A percentile compares a stretch with the other conserved stretches of the same genome.
These are phyloP conservation scores for Yarrowia sp. DNA, from an alignment of 805 yeast genomes.

Conservation along the genomic window DNA sequence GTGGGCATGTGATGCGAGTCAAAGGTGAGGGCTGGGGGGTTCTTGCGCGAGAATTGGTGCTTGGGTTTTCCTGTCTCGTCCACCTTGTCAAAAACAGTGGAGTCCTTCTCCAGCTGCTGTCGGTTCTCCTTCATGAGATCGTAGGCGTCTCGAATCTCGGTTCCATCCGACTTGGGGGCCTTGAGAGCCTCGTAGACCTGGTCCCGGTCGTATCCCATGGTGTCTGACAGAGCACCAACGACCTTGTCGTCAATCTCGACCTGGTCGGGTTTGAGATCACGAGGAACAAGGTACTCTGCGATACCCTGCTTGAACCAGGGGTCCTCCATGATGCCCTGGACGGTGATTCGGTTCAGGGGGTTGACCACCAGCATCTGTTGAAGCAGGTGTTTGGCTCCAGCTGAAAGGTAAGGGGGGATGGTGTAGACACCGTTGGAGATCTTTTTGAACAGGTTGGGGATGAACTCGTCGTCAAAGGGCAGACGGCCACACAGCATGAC, in stretches of 20 bases:
- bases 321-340: conserved; percentile 87
- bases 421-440: conserved; percentile 91
- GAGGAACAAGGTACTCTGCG: conserved; percentile 74
- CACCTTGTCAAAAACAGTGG: conserved; percentile 27
- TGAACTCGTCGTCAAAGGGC: conserved; percentile 95
- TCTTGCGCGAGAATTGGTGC: conserved; percentile 30
- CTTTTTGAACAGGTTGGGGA: conserved; percentile 89
- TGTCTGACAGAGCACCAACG: conserved; percentile 66
- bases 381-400: conserved; percentile 79
- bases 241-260: conserved; percentile 68
- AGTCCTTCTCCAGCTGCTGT: conserved; percentile 35
- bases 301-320: conserved; percentile 86
- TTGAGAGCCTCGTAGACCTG: conserved; percentile 72
- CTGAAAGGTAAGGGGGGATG: conserved; percentile 78
- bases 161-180: conserved; percentile 43
- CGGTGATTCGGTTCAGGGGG: conserved; percentile 89
- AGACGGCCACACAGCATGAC: conserved; percentile 95
- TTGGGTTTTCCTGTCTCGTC: conserved; percentile 19
- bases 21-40: conserved; percentile 43
- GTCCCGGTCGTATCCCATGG: conserved; percentile 87
- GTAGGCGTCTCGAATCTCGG: conserved; percentile 81
- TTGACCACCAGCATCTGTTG: conserved; percentile 92
- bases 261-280: conserved; percentile 39
- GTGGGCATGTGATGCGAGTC: conserved; percentile 42
- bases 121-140: conserved; percentile 76